Percentiles rank a stretch among this genome's conserved stretches.
Evolutionary conservation across 495 filamentous ascomycete species (phyloP).

Genomic region (Aspergillus carlsbadensis): DNA sequence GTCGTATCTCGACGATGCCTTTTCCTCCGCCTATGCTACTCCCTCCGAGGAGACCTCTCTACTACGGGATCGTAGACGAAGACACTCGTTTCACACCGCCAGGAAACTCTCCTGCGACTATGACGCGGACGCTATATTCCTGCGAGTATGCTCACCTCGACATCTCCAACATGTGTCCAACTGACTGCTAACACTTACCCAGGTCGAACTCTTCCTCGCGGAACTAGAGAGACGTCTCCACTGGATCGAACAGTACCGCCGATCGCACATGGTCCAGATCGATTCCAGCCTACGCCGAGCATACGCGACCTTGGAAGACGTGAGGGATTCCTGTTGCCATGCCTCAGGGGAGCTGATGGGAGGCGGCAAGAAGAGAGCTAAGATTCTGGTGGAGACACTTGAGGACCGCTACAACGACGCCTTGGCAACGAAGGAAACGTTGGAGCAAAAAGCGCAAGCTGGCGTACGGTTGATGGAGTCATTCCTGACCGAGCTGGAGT

Average conservation of each 20-base stretch:
- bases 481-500: conserved; percentile 80
- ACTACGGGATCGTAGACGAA: conserved; percentile 49
- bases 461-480: conserved; percentile 83
- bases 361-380: conserved; percentile 77
- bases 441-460: conserved; percentile 87
- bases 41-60: conserved; percentile 37
- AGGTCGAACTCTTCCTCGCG: conserved; percentile 88
- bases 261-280: conserved; percentile 73
- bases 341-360: conserved; percentile 91
- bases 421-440: conserved; percentile 77
- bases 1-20: conserved; percentile 34
- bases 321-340: conserved; percentile 81
- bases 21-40: conserved; percentile 31
- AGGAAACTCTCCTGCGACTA: conserved; percentile 62
- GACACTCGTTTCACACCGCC: conserved; percentile 65
- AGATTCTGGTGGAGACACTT: conserved; percentile 90
- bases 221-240: conserved; percentile 85
- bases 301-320: conserved; percentile 80
- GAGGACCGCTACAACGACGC: conserved; percentile 87
- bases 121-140: conserved; percentile 65
- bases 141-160: conserved; percentile 49
- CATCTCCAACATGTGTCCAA: conserved; percentile 16
- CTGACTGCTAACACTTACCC: conserved; percentile 1
- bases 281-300: conserved; percentile 80
- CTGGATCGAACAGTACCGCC: conserved; percentile 85